These are phyloP conservation scores for Suillus sp. DNA, from an alignment of 768 basidiomycete genomes.

Conservation along the genomic window DNA sequence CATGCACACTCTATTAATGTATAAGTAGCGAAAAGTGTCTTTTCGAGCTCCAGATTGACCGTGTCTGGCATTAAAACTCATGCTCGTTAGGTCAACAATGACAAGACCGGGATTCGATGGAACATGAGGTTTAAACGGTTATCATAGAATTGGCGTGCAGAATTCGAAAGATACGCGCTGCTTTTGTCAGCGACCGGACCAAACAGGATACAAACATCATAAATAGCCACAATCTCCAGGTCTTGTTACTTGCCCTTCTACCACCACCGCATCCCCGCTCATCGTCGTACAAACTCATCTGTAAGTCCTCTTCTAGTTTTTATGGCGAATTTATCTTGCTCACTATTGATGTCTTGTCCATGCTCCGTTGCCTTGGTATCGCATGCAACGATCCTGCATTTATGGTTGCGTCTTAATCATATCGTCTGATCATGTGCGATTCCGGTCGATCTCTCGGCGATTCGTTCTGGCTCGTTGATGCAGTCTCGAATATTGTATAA, in stretches of 20 bases:
- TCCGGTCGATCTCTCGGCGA: slow-evolving; percentile 33
- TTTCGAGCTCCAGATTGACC: background rate
- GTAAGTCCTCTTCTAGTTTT: slow-evolving; percentile 14
- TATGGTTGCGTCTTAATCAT: slow-evolving; percentile 13
- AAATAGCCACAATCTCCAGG: slow-evolving; percentile 35
- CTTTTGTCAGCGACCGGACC: slow-evolving; percentile 43
- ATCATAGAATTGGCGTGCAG: background rate
- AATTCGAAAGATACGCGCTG: slow-evolving; percentile 2
- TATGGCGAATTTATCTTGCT: too few relatives aligned
- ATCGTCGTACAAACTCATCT: slow-evolving; percentile 13
- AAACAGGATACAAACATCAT: slow-evolving; percentile 40
- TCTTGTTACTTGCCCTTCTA: slow-evolving; percentile 27
- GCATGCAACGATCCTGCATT: slow-evolving; percentile 1
- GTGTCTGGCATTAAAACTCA: background rate
- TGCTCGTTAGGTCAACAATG: background rate
- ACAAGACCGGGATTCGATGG: background rate
- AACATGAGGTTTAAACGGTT: background rate
- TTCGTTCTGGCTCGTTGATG: slow-evolving; percentile 14
- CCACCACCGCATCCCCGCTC: slow-evolving; percentile 24
- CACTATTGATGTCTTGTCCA: background rate
- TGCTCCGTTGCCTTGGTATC: too few relatives aligned
- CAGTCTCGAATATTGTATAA: slow-evolving; percentile 20
- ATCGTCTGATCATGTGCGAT: slow-evolving; percentile 42
- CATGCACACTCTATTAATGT: background rate
- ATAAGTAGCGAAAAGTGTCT: background rate